Percentiles rank a stretch among this genome's conserved stretches.
Evolutionary conservation across 169 alveolate genomes (phyloP).

Genomic region (Eimeria nieschulzi): DNA sequence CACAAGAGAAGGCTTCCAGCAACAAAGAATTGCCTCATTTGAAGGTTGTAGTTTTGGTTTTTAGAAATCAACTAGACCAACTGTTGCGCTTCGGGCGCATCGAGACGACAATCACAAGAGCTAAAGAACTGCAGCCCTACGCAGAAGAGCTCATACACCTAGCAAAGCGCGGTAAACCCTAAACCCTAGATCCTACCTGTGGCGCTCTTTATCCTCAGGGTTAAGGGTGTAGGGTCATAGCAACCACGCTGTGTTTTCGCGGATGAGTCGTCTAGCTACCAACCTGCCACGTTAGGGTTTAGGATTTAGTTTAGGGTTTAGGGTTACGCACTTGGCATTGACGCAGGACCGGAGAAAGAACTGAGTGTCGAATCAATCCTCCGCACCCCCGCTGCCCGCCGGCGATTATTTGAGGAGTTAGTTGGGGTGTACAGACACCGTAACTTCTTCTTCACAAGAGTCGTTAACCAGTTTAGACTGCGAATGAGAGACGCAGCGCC

Average conservation of each 20-base stretch:
- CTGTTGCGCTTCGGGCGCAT: constrained; percentile 85
- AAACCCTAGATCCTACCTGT: constrained; percentile 1
- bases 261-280: too few species aligned
- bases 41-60: neutral
- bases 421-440: constrained; percentile 87
- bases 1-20: too few species aligned
- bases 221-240: neutral
- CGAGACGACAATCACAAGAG: constrained; percentile 86
- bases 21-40: neutral
- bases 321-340: neutral
- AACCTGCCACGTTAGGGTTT: neutral
- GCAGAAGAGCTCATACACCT: constrained; percentile 88
- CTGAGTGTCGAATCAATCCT: constrained; percentile 85
- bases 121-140: constrained; percentile 90
- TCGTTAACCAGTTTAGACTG: constrained; percentile 86
- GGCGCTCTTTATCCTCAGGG: neutral
- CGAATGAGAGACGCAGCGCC: constrained; percentile 88
- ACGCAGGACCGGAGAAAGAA: constrained; percentile 61
- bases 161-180: constrained; percentile 83
- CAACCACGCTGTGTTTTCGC: too few species aligned
- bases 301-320: constrained; percentile 16
- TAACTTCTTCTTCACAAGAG: constrained; percentile 86
- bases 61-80: constrained; percentile 82
- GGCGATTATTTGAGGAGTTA: constrained; percentile 84
- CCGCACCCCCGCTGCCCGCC: constrained; percentile 88